A percentile compares a stretch with the other conserved stretches of the same genome.
These are phyloP conservation scores for Metschnikowia santaceciliae DNA, from an alignment of 805 yeast species.

Conservation along the genomic window DNA sequence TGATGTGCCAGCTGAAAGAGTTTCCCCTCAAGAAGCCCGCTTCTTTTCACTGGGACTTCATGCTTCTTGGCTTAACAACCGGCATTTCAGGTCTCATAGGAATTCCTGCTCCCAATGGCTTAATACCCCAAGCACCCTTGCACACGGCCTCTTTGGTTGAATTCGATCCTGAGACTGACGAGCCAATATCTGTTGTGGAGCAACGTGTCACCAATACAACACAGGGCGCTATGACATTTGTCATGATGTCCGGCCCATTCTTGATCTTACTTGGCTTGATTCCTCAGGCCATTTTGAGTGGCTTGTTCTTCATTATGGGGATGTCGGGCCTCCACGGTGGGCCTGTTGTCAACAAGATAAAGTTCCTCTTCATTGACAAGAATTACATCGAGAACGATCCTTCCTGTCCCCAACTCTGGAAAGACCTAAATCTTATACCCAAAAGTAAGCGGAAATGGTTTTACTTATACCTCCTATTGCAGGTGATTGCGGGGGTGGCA, in stretches of 20 bases:
- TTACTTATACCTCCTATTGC: conserved; percentile 51
- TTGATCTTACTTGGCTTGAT: conserved; percentile 73
- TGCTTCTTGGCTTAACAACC: conserved; percentile 79
- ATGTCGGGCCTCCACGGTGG: conserved; percentile 69
- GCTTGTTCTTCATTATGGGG: conserved; percentile 92
- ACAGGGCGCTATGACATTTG: conserved; percentile 81
- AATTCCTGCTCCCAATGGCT: conserved; percentile 93
- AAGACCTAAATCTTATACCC: conserved; percentile 26
- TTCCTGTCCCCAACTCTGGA: conserved; percentile 33
- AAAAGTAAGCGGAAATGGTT: conserved; percentile 42
- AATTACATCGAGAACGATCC: conserved; percentile 33
- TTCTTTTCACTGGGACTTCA: conserved; percentile 89
- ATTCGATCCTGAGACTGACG: conserved; percentile 35
- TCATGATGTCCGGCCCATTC: conserved; percentile 87
- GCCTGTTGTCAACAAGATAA: conserved; percentile 56
- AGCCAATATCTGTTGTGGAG: conserved; percentile 66
- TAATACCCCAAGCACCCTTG: conserved; percentile 95
- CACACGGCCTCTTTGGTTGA: conserved; percentile 79
- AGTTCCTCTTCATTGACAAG: conserved; percentile 60
- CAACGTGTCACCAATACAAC: conserved; percentile 80
- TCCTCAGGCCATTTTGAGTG: conserved; percentile 92
- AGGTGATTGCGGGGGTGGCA: conserved; percentile 64
- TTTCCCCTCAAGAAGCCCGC: conserved; percentile 84
- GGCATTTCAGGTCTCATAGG: conserved; percentile 86
- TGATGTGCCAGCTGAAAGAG: conserved; percentile 84